These are phyloP conservation scores for Nemania sp. DNA, from an alignment of 2,329 filamentous ascomycete species.

Conservation along the genomic window DNA sequence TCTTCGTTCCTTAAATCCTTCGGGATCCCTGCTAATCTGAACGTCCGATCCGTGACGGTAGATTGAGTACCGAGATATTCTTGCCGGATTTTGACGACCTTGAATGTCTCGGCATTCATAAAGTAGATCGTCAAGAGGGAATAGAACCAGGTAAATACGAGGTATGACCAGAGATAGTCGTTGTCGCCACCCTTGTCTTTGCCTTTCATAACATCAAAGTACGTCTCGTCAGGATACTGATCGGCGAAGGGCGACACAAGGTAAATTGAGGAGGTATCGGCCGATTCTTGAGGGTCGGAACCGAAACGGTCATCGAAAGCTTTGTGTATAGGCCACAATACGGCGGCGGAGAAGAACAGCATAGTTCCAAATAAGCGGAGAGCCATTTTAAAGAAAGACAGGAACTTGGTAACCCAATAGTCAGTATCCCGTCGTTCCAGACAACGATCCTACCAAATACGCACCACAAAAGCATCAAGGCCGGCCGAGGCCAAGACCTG, in stretches of 20 bases:
- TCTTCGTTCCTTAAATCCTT: conserved; percentile 75
- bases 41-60: conserved; percentile 93
- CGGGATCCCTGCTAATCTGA: conserved; percentile 88
- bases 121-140: conserved; percentile 79
- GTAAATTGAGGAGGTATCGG: neutral
- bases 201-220: conserved; percentile 11
- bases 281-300: neutral
- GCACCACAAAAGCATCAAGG: conserved; percentile 82
- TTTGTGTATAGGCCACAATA: conserved; percentile 85
- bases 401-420: conserved; percentile 54
- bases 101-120: conserved; percentile 79
- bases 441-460: conserved; percentile 50
- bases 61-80: conserved; percentile 91
- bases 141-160: conserved; percentile 94
- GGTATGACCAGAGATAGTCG: conserved; percentile 84
- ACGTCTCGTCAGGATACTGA: conserved; percentile 1
- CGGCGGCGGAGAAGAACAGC: conserved; percentile 75
- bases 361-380: conserved; percentile 80
- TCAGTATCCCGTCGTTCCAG: conserved; percentile 40
- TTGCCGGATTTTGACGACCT: conserved; percentile 83
- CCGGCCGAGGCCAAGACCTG: conserved; percentile 89
- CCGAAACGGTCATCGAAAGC: conserved; percentile 51
- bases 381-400: conserved; percentile 95
- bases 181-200: conserved; percentile 29
- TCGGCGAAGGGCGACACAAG: conserved; percentile 7